Base-by-base conservation (phyloP, 2,329 filamentous ascomycete genomes). In the Fusarium cyanostomum region DNA sequence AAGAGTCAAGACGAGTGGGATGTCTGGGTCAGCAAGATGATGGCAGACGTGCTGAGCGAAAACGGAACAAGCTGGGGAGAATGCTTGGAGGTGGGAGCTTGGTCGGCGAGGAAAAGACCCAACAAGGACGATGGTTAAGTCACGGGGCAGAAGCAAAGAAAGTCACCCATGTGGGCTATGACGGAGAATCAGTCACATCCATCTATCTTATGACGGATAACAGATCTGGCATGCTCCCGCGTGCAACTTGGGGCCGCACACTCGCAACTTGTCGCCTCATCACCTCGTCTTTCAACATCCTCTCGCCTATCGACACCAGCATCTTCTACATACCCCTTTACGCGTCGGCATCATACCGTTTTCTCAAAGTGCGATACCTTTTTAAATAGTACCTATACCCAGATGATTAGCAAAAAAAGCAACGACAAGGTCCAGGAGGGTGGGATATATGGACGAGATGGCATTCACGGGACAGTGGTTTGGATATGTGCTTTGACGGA, bases 1-100 rank as follows among this genome's bases (percentile, higher is more conserved):
- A 96, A 96, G 81, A 92, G 90, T 70, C 87, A 91, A 72, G 92
- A 96, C 68, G 94, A 97, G 78, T 97, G 93, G 93, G 91, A 96
- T 74, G 82, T 87, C 37, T 97, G 94, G 94, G 87, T 91, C 78
- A 88, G 89, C 35, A 92, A 89, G 76, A 92, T 97, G 90, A 94
- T 92, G 84, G 86, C 86, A 42, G 90, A 95, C 75, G 77, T 97
- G 71, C 84, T 96, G 72, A 88, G 90, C 74, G 89, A 94, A 59
- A 89, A 88, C 52, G 91, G 92, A 16, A 89, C 91, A 15, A 88
- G 86, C 43, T 93, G 88, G 80, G 93, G 94, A 43, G 94, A 97
- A 76, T 96, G 92, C 76, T 79, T 97, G 16, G 92, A 87, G 71
- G 87, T 93, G 64, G 92, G 94, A 33, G 95, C 93, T 75, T 97